Base-by-base conservation (phyloP, 2,329 filamentous ascomycete species). In the Pseudogymnoascus sp. region DNA sequence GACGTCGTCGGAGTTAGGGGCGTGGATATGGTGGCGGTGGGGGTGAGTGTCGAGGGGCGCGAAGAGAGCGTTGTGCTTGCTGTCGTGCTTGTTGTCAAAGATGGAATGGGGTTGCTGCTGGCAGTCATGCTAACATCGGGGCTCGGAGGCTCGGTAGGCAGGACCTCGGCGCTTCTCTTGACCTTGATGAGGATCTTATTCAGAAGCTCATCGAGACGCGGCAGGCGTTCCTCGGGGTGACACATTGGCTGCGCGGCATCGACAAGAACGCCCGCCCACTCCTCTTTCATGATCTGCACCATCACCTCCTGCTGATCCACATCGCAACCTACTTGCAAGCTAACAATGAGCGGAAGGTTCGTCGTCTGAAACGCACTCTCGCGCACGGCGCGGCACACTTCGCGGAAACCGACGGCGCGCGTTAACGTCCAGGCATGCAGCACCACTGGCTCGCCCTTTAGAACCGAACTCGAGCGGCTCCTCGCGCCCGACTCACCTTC, bases 221-320 rank as follows among this genome's bases (percentile, higher is more conserved):
- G 88, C 25, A 93, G 82, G 4, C 78, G 77, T 63, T 82, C 78
- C 12, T 74, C 77, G 0, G 85, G 79, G 67, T 74, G 65, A 59
- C 72, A 73, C 2, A 64, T 65, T 16, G 82, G 78, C 18, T 76
- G 80, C 38, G 77, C 77, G 62, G 76, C 70, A 21, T 91, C 86
- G 10, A 97, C 79, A 5, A 97, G 79, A 69, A 89, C 77, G 0
- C 84, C 86, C 42, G 82, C 83, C 92, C 92, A 99, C 67, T 90
- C 88, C 68, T 96, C 86, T 67, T 86, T 86, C 89, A 99, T 97
- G 66, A 97, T 96, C 63, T 90, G 84, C 10, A 96, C 92, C 90
- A 97, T 97, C 60, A 89, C 82, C 67, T 91, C 86, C 74, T 99
- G 94, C 74, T 97, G 93, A 62, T 90, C 85, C 1, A 82, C 78